phyloP scores from a whole-genome alignment of 441 rosid genomes.

The Populus hybrid region DNA sequence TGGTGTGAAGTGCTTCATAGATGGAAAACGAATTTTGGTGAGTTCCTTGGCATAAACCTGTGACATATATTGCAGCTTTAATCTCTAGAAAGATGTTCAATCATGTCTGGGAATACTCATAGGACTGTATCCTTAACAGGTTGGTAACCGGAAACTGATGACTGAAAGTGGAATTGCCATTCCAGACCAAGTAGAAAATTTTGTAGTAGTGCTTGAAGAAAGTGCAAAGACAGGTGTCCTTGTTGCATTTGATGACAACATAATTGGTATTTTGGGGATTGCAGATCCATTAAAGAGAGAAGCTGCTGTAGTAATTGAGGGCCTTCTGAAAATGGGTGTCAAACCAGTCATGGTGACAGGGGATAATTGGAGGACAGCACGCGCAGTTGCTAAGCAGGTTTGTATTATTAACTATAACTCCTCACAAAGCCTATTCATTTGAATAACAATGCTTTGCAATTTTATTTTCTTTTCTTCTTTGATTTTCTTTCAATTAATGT shows the following conservation, averaged over 20 bases:
- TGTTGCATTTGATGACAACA: slow-evolving; percentile 47
- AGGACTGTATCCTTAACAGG: slow-evolving; percentile 39
- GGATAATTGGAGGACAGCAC: slow-evolving; percentile 95
- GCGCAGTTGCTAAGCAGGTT: slow-evolving; percentile 93
- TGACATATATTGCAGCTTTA: background rate
- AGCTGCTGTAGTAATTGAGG: slow-evolving; percentile 86
- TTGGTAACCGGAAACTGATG: slow-evolving; percentile 92
- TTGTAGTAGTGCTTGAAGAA: slow-evolving; percentile 81
- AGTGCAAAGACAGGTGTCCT: slow-evolving; percentile 83
- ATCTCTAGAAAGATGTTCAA: background rate
- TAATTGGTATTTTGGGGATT: slow-evolving; percentile 77
- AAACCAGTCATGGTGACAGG: slow-evolving; percentile 95
- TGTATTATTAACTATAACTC: slow-evolving; percentile 4
- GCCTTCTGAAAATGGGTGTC: slow-evolving; percentile 89
- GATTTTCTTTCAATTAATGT: too few species aligned
- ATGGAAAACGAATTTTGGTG: slow-evolving; percentile 64
- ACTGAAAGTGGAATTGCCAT: slow-evolving; percentile 60
- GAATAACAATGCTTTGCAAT: too few species aligned
- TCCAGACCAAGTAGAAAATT: slow-evolving; percentile 54
- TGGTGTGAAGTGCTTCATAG: slow-evolving; percentile 73
- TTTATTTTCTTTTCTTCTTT: too few species aligned
- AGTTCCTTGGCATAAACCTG: slow-evolving; percentile 15
- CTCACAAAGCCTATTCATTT: too few species aligned
- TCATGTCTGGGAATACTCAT: slow-evolving; percentile 13
- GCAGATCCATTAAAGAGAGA: slow-evolving; percentile 95